phyloP scores from a whole-genome alignment of 2,329 filamentous ascomycete genomes.

The Lachnellula suecica region DNA sequence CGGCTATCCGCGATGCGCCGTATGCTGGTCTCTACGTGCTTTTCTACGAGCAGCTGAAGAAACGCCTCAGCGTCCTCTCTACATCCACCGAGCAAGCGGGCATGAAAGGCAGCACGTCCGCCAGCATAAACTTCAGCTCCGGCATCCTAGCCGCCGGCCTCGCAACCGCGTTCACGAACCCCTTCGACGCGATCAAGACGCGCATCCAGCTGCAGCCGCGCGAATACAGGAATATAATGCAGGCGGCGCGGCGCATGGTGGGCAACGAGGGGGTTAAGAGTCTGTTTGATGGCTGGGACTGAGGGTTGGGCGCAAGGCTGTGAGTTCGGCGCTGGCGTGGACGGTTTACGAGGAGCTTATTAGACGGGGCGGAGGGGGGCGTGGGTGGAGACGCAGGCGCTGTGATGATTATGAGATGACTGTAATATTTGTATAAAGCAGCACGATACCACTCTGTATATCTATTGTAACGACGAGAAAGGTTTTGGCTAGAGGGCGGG shows the following conservation, averaged over 20 bases:
- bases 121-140: slow-evolving; percentile 80
- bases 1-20: slow-evolving; percentile 89
- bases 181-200: slow-evolving; percentile 96
- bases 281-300: slow-evolving; percentile 84
- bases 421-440: neutral
- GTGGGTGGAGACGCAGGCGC: slow-evolving; percentile 9
- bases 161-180: slow-evolving; percentile 89
- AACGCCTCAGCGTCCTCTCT: slow-evolving; percentile 44
- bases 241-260: slow-evolving; percentile 76
- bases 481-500: too few relatives aligned
- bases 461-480: too few relatives aligned
- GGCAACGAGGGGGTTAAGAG: slow-evolving; percentile 76
- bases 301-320: slow-evolving; percentile 84
- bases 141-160: slow-evolving; percentile 77
- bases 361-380: slow-evolving; percentile 63
- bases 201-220: slow-evolving; percentile 85
- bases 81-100: slow-evolving; percentile 17
- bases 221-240: slow-evolving; percentile 78
- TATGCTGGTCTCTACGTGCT: slow-evolving; percentile 94
- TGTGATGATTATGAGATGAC: neutral
- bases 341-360: slow-evolving; percentile 95
- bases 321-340: slow-evolving; percentile 95
- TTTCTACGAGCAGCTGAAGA: slow-evolving; percentile 86
- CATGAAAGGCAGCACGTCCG: slow-evolving; percentile 43
- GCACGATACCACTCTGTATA: slow-evolving; percentile 1